Base-by-base conservation (phyloP, 2,329 filamentous ascomycete species). In the Aspergillus neotritici region DNA sequence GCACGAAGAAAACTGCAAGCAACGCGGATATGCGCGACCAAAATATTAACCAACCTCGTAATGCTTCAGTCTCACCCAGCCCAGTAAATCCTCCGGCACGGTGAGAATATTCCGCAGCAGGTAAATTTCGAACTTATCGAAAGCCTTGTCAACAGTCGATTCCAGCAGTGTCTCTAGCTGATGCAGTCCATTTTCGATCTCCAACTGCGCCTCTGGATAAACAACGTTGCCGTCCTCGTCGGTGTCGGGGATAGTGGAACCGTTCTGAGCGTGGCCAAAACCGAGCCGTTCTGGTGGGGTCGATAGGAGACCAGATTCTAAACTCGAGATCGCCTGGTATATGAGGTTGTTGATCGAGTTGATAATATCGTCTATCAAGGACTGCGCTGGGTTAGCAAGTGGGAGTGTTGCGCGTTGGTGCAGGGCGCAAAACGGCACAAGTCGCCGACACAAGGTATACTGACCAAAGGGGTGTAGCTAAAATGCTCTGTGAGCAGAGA, bases 351-450 rank as follows among this genome's bases (percentile, higher is more conserved):
- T 98, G 66, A 96, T 82, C 43, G 85, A 86, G 74, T 97, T 96
- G 72, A 97, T 95, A 57, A 97, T 90, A 70, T 97, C 91, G 79
- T 98, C 93, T 61, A 98, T 85, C 33, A 98, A 80, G 48, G 86
- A 86, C 90, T 95, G 58, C 36, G 43, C 44, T 14, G 42, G 28
- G 46, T 52, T 35, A 59, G 56, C 43, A 29, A 43, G 43, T 31
- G 17, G 29, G 13, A 21, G 40, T 21, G 45, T 35, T 39, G 41
- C 32, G 38, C 37, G 35, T 36, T 21, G 16, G 13, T 14, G 41
- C 36, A 17, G 21, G 15, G 30, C 41, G 16, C 29, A 25, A 25
- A 25, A 25, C 29, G 35, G 16, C 32, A 7, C 35, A 34, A 13
- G 12, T 5, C 12, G 9, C 36, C 30, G 33, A 29, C 28, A 21